phyloP scores from a whole-genome alignment of 2,329 filamentous ascomycete species.

The Curvularia spicifera region DNA sequence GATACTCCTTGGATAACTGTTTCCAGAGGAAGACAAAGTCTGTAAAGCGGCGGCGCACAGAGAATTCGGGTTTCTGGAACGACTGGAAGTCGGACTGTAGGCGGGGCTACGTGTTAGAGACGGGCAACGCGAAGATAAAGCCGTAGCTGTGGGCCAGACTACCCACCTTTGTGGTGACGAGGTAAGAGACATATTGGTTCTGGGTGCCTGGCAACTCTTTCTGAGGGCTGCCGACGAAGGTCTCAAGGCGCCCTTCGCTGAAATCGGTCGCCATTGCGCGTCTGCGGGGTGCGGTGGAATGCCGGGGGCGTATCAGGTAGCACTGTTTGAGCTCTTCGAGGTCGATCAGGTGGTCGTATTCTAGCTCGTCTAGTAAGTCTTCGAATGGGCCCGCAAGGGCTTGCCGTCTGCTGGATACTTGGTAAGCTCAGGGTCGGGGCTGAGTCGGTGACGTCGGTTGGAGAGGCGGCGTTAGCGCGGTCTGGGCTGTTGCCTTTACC shows the following conservation, averaged over 20 bases:
- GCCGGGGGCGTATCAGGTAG: constrained; percentile 6
- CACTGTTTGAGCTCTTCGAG: constrained; percentile 17
- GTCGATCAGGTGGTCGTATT: constrained; percentile 25
- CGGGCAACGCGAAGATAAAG: background rate
- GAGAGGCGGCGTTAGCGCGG: constrained; percentile 9
- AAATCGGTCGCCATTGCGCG: constrained; percentile 46
- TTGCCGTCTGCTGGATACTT: constrained; percentile 13
- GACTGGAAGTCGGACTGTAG: constrained; percentile 87
- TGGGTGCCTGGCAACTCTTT: constrained; percentile 98
- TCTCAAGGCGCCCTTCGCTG: constrained; percentile 76
- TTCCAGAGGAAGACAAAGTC: constrained; percentile 98
- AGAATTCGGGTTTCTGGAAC: constrained; percentile 81
- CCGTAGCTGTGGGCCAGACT: background rate
- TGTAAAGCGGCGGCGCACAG: constrained; percentile 89
- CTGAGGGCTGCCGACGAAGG: constrained; percentile 79
- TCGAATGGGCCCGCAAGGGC: constrained; percentile 7
- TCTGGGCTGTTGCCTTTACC: constrained; percentile 8
- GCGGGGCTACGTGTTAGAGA: constrained; percentile 21
- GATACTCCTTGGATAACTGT: constrained; percentile 83
- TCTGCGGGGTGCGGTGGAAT: constrained; percentile 20
- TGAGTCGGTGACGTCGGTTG: constrained; percentile 28
- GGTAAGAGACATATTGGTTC: constrained; percentile 94
- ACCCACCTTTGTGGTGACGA: constrained; percentile 84
- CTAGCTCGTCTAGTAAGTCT: constrained; percentile 19
- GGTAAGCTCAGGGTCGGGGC: constrained; percentile 11